phyloP scores from a whole-genome alignment of 495 filamentous ascomycete species.

The Penicillium fimorum region DNA sequence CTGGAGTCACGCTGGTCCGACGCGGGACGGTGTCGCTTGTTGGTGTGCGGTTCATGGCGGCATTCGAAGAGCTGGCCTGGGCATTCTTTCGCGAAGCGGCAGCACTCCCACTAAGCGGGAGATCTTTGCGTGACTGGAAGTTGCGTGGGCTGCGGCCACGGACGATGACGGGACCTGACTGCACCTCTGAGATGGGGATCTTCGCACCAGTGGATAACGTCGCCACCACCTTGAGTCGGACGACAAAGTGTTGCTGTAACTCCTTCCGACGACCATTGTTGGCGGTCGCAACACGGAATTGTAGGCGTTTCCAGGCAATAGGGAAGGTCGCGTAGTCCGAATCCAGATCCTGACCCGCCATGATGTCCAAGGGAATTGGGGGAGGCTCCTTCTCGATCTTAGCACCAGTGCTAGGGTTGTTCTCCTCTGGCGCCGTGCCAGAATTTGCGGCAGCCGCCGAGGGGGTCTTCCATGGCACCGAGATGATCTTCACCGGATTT shows the following conservation, averaged over 20 bases:
- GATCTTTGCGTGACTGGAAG: slow-evolving; percentile 74
- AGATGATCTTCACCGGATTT: slow-evolving; percentile 84
- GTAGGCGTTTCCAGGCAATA: slow-evolving; percentile 85
- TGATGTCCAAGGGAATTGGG: slow-evolving; percentile 68
- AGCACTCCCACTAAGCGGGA: slow-evolving; percentile 68
- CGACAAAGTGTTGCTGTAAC: slow-evolving; percentile 78
- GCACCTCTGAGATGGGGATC: slow-evolving; percentile 65
- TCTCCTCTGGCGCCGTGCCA: slow-evolving; percentile 49
- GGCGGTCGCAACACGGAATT: slow-evolving; percentile 90
- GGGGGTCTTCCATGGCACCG: slow-evolving; percentile 88
- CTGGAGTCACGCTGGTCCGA: slow-evolving; percentile 50
- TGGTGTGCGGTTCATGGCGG: slow-evolving; percentile 46
- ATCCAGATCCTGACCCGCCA: slow-evolving; percentile 75
- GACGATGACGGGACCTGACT: slow-evolving; percentile 74
- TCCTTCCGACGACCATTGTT: slow-evolving; percentile 77
- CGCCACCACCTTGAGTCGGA: slow-evolving; percentile 70
- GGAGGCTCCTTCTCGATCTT: slow-evolving; percentile 66
- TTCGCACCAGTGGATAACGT: slow-evolving; percentile 68
- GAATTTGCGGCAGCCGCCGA: slow-evolving; percentile 54
- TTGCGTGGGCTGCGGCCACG: slow-evolving; percentile 76
- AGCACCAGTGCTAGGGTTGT: slow-evolving; percentile 49
- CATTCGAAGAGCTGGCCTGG: slow-evolving; percentile 34
- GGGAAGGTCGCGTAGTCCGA: slow-evolving; percentile 77
- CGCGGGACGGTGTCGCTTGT: slow-evolving; percentile 44
- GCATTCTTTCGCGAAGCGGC: slow-evolving; percentile 60